These are phyloP conservation scores for Podospora tetraspora DNA, from an alignment of 495 filamentous ascomycete species.

Conservation along the genomic window DNA sequence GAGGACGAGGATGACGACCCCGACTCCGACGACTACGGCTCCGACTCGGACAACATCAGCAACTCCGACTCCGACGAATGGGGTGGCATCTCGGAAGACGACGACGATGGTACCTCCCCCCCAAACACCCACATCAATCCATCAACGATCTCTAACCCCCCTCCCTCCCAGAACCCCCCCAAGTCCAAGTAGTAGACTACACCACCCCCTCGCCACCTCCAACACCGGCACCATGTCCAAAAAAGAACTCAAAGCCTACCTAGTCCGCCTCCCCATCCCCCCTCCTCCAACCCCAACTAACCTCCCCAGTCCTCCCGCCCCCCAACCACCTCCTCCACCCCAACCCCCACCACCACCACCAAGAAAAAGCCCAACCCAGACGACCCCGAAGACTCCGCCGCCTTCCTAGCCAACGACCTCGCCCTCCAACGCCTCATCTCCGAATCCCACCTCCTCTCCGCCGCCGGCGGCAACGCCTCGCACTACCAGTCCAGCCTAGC, in stretches of 20 bases:
- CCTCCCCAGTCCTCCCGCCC: constrained; percentile 40
- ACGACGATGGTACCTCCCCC: constrained; percentile 22
- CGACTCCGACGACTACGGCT: no score
- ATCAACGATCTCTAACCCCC: no score
- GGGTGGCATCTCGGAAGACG: constrained; percentile 16
- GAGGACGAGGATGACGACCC: constrained; percentile 28
- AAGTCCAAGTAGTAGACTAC: constrained; percentile 64
- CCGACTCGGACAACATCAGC: no score
- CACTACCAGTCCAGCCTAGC: constrained; percentile 28
- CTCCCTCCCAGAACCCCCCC: constrained; percentile 15
- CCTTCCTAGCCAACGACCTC: constrained; percentile 79
- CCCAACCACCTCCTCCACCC: constrained; percentile 30
- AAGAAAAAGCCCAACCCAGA: constrained; percentile 32
- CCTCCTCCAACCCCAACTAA: constrained; percentile 2
- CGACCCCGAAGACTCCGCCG: constrained; percentile 48
- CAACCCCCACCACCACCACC: constrained; percentile 19
- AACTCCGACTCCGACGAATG: constrained; percentile 24
- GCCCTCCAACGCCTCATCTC: constrained; percentile 81
- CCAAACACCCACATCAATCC: no score
- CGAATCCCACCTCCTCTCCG: constrained; percentile 88
- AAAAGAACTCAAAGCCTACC: constrained; percentile 69
- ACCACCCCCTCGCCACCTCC: constrained; percentile 25
- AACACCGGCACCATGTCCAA: constrained; percentile 47
- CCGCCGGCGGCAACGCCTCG: constrained; percentile 50
- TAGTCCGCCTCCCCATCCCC: constrained; percentile 46